Percentiles rank a stretch among this genome's conserved stretches.
Evolutionary conservation across 139 green algal genomes (phyloP).

Genomic region (Pedinophyceae sp.): DNA sequence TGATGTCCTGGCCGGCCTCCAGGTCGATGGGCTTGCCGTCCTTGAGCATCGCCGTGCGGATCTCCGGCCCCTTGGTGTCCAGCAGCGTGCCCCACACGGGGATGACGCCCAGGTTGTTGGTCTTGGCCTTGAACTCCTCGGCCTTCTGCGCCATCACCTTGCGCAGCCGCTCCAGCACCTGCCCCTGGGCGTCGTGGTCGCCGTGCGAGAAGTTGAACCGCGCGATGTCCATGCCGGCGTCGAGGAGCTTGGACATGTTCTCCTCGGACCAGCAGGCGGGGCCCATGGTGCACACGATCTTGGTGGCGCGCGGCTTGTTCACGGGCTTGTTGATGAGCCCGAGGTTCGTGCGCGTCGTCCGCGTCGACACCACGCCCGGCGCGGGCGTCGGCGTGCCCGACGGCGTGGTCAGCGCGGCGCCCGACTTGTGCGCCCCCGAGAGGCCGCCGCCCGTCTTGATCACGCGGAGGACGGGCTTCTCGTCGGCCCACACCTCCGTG

Average conservation of each 20-base stretch:
- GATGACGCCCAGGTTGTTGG: background rate
- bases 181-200: conserved; percentile 34
- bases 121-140: conserved; percentile 31
- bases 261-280: conserved; percentile 35
- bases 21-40: conserved; percentile 28
- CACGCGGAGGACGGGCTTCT: conserved; percentile 14
- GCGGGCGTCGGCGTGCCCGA: conserved; percentile 11
- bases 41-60: conserved; percentile 41
- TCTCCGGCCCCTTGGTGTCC: conserved; percentile 47
- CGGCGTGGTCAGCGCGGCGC: conserved; percentile 51
- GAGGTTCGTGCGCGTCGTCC: conserved; percentile 34
- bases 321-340: conserved; percentile 25
- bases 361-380: conserved; percentile 14
- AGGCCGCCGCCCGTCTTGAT: background rate
- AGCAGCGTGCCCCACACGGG: conserved; percentile 19
- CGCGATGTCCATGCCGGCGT: conserved; percentile 35
- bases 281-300: conserved; percentile 46
- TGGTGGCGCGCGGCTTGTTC: conserved; percentile 20
- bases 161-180: conserved; percentile 33
- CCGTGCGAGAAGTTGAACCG: conserved; percentile 72
- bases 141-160: conserved; percentile 24
- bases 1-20: conserved; percentile 34
- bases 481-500: conserved; percentile 14
- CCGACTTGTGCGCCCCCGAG: background rate
- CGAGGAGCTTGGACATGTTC: conserved; percentile 34